These are phyloP conservation scores for Pichia membranifaciens DNA, from an alignment of 805 yeast species.

Conservation along the genomic window DNA sequence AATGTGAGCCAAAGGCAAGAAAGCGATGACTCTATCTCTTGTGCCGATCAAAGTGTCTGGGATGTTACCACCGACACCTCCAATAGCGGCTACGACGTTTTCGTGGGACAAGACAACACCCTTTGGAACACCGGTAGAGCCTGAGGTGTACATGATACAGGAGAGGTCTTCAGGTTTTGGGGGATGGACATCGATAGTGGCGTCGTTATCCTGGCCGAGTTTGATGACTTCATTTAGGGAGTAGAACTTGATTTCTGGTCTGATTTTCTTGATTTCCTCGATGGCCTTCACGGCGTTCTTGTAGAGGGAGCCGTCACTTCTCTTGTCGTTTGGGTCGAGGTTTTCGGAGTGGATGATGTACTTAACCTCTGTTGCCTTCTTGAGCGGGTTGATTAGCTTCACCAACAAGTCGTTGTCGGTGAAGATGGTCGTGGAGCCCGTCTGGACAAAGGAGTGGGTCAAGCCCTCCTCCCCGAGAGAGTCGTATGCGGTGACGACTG, in stretches of 20 bases:
- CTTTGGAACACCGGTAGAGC: conserved; percentile 81
- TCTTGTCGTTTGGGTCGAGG: conserved; percentile 55
- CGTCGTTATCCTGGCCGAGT: conserved; percentile 53
- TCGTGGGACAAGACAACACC: conserved; percentile 68
- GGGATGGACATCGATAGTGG: conserved; percentile 32
- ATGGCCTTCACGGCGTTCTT: conserved; percentile 51
- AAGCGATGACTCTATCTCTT: conserved; percentile 73
- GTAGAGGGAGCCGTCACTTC: conserved; percentile 57
- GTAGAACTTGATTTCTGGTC: conserved; percentile 70
- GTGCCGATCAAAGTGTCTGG: conserved; percentile 43
- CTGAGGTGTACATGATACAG: conserved; percentile 84
- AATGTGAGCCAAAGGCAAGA: conserved; percentile 94
- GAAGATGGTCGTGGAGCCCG: conserved; percentile 72
- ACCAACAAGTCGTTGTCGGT: conserved; percentile 73
- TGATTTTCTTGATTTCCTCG: conserved; percentile 52
- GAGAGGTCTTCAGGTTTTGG: conserved; percentile 57
- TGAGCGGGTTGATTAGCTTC: conserved; percentile 66
- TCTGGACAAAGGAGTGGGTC: conserved; percentile 78
- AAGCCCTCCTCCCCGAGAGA: conserved; percentile 87
- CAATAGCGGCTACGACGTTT: conserved; percentile 77
- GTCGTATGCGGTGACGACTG: conserved; percentile 94
- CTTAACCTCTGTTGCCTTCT: conserved; percentile 54
- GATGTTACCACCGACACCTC: conserved; percentile 69
- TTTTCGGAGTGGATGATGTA: conserved; percentile 66
- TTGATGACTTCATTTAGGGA: conserved; percentile 59